phyloP scores from a whole-genome alignment of 805 yeast species.

The Debaryomyces castellii region DNA sequence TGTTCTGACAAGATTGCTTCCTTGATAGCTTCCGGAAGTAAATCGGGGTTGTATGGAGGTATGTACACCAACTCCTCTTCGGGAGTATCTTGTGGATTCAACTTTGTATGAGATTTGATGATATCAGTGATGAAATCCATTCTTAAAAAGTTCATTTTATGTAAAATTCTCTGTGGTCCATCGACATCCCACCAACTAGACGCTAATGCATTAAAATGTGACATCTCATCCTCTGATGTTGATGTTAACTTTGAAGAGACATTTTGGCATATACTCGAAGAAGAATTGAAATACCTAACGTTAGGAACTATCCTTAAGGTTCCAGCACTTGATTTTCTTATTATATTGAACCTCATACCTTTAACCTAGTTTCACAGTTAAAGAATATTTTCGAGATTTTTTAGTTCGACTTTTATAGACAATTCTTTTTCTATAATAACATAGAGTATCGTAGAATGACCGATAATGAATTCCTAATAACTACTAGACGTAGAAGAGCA shows the following conservation, averaged over 20 bases:
- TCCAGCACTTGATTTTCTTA: background rate
- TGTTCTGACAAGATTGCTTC: constrained; percentile 50
- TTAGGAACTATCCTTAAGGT: background rate
- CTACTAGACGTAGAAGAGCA: constrained; percentile 73
- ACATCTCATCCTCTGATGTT: constrained; percentile 61
- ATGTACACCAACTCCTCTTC: constrained; percentile 55
- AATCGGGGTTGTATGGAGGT: constrained; percentile 72
- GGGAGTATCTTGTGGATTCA: constrained; percentile 32
- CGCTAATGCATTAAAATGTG: constrained; percentile 85
- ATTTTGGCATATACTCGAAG: background rate
- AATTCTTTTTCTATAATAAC: background rate
- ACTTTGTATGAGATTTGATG: constrained; percentile 42
- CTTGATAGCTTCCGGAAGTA: constrained; percentile 61
- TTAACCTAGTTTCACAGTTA: background rate
- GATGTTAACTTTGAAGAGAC: constrained; percentile 24
- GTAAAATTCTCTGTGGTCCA: constrained; percentile 91
- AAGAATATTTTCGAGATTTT: constrained; percentile 1
- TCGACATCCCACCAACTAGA: constrained; percentile 97
- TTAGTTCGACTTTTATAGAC: background rate
- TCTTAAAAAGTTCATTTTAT: constrained; percentile 88
- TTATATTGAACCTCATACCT: background rate
- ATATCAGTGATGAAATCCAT: constrained; percentile 81
- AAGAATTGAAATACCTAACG: background rate
- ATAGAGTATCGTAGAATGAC: constrained; percentile 6
- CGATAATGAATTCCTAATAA: constrained; percentile 58